Evolutionary conservation across 2,329 filamentous ascomycete genomes (phyloP).

Genomic region (Daldinia sp.): DNA sequence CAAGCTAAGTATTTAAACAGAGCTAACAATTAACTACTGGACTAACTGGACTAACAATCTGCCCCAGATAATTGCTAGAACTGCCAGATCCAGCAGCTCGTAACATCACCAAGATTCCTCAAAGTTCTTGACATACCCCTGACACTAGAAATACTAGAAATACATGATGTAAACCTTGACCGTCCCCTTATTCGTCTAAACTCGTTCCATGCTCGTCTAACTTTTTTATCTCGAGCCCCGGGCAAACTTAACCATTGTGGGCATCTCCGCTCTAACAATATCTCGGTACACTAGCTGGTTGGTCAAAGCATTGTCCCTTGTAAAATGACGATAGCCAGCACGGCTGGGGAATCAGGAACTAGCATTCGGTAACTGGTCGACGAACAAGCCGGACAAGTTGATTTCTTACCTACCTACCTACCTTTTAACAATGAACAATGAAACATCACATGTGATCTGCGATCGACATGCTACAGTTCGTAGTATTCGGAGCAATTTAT

Average conservation of each 20-base stretch:
- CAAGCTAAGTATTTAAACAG: background rate
- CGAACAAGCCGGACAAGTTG: background rate
- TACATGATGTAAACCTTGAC: slow-evolving; percentile 2
- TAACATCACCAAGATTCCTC: background rate
- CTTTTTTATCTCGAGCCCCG: slow-evolving; percentile 17
- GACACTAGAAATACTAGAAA: background rate
- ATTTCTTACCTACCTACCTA: background rate
- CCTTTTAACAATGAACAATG: slow-evolving; percentile 11
- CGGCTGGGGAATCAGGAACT: slow-evolving; percentile 37
- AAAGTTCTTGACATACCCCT: background rate
- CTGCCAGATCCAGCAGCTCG: slow-evolving; percentile 34
- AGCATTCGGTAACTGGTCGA: slow-evolving; percentile 18
- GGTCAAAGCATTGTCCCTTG: slow-evolving; percentile 19
- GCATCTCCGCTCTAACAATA: slow-evolving; percentile 17
- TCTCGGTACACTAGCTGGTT: slow-evolving; percentile 33
- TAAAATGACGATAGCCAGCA: slow-evolving; percentile 39
- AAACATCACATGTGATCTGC: slow-evolving; percentile 42
- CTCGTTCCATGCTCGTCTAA: background rate
- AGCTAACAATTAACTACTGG: slow-evolving; percentile 4
- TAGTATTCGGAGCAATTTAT: slow-evolving; percentile 31
- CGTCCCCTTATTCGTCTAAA: slow-evolving; percentile 24
- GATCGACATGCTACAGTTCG: slow-evolving; percentile 27
- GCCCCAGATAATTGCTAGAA: slow-evolving; percentile 19
- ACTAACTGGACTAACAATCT: slow-evolving; percentile 4
- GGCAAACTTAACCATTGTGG: slow-evolving; percentile 19